A percentile compares a stretch with the other conserved stretches of the same genome.
Evolutionary conservation across 2,329 filamentous ascomycete species (phyloP).

Genomic region (Gnomoniopsis sp.): DNA sequence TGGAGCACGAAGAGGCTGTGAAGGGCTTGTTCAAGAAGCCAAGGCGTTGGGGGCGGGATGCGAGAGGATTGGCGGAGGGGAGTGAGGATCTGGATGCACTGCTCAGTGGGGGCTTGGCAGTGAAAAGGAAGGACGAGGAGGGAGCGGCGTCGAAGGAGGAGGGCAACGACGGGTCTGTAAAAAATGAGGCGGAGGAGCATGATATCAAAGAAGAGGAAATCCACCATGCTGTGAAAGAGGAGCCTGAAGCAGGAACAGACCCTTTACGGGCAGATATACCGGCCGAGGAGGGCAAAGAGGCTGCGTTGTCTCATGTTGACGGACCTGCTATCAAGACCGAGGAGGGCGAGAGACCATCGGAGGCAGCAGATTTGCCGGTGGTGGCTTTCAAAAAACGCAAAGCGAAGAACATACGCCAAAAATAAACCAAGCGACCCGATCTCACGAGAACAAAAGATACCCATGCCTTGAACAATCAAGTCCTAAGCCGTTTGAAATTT

Average conservation of each 20-base stretch:
- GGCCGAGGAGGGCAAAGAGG: conserved; percentile 21
- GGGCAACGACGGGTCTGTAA: conserved; percentile 18
- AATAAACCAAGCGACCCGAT: conserved; percentile 31
- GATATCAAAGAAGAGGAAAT: conserved; percentile 38
- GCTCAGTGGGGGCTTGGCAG: conserved; percentile 36
- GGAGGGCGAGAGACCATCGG: conserved; percentile 17
- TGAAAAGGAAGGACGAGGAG: conserved; percentile 26
- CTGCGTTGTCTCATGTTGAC: neutral
- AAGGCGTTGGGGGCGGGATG: conserved; percentile 51
- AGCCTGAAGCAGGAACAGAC: conserved; percentile 30
- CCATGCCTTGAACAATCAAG: neutral
- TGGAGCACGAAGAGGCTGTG: conserved; percentile 58
- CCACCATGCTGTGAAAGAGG: conserved; percentile 36
- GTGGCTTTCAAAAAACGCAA: conserved; percentile 81
- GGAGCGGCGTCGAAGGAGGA: conserved; percentile 29
- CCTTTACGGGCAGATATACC: conserved; percentile 13
- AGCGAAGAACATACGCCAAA: conserved; percentile 60
- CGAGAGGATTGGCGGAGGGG: conserved; percentile 45
- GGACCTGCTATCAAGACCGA: conserved; percentile 22
- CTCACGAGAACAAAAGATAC: neutral
- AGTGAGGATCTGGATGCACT: conserved; percentile 60
- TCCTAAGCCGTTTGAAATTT: neutral
- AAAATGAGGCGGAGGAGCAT: conserved; percentile 26
- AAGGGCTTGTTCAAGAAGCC: conserved; percentile 59
- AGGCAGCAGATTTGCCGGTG: conserved; percentile 31